Evolutionary conservation across 2,329 filamentous ascomycete genomes (phyloP), one percentile per base, ranked within the genome.

Genomic region (Claviceps arundinis): DNA sequence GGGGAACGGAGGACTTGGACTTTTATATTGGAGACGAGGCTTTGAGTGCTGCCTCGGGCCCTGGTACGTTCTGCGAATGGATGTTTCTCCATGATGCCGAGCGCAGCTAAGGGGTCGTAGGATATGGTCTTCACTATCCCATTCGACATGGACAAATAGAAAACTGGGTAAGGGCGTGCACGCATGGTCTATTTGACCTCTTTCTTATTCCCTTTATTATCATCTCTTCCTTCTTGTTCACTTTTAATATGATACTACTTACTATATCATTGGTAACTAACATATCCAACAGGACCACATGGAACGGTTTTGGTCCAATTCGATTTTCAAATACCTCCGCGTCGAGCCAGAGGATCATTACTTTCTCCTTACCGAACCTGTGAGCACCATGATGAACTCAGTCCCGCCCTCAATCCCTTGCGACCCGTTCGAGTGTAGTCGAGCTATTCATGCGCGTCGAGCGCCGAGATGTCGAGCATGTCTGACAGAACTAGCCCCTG

Each of bases 221-320:
- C 5, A n/a, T 7, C 30, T 26, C 6, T 46, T 30, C 9, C 14
- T 22, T 3, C 17, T 13, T 16, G 3, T 44, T 34, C 30, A 34
- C 30, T 34, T 11, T 11, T 11, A 1, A 34, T 34, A 9, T 30
- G 8, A 30, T 30, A 9, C 26, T 30, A 34, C 30, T 34, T 34
- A 34, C 30, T 11, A 3, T 11, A 3, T 11, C 9, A 34, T 34
- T 34, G 30, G 30, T 3, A 30, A 26, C 43, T 46, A 26, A 26
- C 69, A 57, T 34, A 70, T 62, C 55, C n/a, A 55, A 5, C 60
- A 93, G 87, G 93, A 98, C 71, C 88, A 96, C 64, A 98, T 98
- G 93, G 93, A 98, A 71, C 85, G 93, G 57, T 98, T 97, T 74
- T 98, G 93, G 93, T 97, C 94, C 60, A 97, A 97, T 74, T 98